Base-by-base conservation (phyloP, 2,329 filamentous ascomycete genomes). In the Pseudogymnoascus sp. region DNA sequence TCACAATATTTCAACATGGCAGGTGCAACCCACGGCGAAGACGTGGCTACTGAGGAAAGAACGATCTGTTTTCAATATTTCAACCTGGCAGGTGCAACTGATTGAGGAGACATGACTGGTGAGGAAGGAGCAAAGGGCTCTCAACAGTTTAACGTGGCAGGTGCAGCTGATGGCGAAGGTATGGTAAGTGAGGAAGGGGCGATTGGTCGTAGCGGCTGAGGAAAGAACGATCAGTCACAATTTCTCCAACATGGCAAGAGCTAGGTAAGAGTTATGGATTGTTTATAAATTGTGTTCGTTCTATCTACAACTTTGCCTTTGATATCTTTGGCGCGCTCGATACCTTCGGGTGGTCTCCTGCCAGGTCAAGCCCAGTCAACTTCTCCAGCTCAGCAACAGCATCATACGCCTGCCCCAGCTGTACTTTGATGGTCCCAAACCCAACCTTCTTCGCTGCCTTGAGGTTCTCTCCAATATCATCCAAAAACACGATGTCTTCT, bases 381-480 rank as follows among this genome's bases (percentile, higher is more conserved):
- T 76, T 77, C 76, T 97, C 93, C 64, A 97, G 76, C 74, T 92
- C 86, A 68, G 84, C 86, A 0, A 97, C 93, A 0, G 93, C 93
- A 73, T 93, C 86, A 72, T 84, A 89, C 1, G 89, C 85, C 73
- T 82, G 85, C 1, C 93, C 93, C 29, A 97, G 77, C 7, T 83
- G 79, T 1, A 97, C 95, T 76, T 93, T 96, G 68, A 97, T 83
- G 0, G 93, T 97, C 63, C 81, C 77, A 74, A 97, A 87, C 0
- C 93, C 93, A 21, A 86, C 78, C 60, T 81, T 81, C 75, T 81
- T 89, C 0, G 86, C 95, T 51, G 83, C 87, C 79, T 93, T 95
- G 64, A 97, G 75, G 73, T 99, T 99, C 75, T 93, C 87, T 1
- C 95, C 95, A 73, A 99, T 90, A 70, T 90, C 87, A 74, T 90